phyloP scores from a whole-genome alignment of 2,329 filamentous ascomycete genomes.

The Verticillium zaregamsianum region DNA sequence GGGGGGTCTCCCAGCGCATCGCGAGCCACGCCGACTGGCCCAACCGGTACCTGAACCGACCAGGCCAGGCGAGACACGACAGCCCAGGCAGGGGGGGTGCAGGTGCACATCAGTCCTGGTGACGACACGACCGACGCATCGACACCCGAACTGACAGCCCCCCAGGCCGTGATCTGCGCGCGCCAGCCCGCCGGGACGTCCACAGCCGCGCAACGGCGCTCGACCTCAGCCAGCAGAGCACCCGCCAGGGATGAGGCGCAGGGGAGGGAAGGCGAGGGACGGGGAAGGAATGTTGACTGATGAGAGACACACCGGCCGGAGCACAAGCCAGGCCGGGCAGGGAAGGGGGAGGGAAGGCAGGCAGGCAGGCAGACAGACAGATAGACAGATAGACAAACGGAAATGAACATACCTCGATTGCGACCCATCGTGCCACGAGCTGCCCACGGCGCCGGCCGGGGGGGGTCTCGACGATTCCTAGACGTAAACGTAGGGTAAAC shows the following conservation, averaged over 20 bases:
- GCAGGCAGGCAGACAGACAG: background rate
- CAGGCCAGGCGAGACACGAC: no score
- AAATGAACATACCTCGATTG: conserved; percentile 46
- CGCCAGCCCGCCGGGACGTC: no score
- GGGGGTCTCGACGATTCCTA: background rate
- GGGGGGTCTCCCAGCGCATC: background rate
- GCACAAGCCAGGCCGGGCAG: background rate
- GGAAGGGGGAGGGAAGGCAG: background rate
- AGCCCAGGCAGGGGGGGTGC: background rate
- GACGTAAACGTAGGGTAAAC: background rate
- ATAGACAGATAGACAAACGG: background rate
- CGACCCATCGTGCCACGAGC: conserved; percentile 39
- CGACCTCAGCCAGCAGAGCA: no score
- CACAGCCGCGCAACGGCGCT: no score
- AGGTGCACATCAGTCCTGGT: background rate
- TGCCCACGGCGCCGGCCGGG: background rate
- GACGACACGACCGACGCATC: no score
- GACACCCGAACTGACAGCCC: no score
- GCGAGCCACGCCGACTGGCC: no score
- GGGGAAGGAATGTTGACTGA: no score
- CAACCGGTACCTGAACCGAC: no score
- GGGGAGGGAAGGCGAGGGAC: no score
- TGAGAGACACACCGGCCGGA: background rate
- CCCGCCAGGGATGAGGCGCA: no score
- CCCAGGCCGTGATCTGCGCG: no score